A percentile compares a stretch with the other conserved stretches of the same genome.
Evolutionary conservation across 2,329 filamentous ascomycete species (phyloP).

Genomic region (Trichoderma lentiforme): DNA sequence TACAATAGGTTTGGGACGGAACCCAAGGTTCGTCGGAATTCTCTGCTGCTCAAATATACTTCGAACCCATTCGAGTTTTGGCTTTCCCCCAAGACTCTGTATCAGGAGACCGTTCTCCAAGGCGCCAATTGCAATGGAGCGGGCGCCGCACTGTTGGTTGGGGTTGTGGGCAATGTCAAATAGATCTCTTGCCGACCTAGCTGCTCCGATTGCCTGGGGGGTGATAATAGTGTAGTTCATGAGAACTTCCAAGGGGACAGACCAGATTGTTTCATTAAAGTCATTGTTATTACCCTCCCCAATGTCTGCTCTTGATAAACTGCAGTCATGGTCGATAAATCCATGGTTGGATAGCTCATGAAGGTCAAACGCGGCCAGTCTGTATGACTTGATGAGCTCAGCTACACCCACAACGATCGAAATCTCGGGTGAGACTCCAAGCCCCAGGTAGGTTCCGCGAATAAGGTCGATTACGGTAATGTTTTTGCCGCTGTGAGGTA

Average conservation of each 20-base stretch:
- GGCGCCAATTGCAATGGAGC: background rate
- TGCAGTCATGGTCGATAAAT: slow-evolving; percentile 7
- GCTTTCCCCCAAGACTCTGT: background rate
- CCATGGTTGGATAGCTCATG: slow-evolving; percentile 9
- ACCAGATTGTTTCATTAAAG: slow-evolving; percentile 8
- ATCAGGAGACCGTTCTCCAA: slow-evolving; percentile 2
- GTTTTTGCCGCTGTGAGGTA: slow-evolving; percentile 10
- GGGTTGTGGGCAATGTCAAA: slow-evolving; percentile 9
- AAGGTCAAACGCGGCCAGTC: background rate
- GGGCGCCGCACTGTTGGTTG: slow-evolving; percentile 3
- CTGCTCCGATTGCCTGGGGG: background rate
- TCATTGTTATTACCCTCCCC: background rate
- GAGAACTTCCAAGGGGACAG: background rate
- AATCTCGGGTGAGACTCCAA: background rate
- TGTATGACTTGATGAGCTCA: background rate
- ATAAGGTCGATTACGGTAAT: background rate
- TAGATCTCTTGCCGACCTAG: background rate
- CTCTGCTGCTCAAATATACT: slow-evolving; percentile 4
- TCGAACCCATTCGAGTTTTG: background rate
- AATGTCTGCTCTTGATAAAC: background rate
- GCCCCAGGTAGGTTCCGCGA: background rate
- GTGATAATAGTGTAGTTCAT: background rate
- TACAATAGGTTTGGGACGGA: background rate
- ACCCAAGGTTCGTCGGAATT: slow-evolving; percentile 2
- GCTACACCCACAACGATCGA: background rate